Base-by-base conservation (phyloP, 768 basidiomycete genomes). In the Butyriboletus loyo region DNA sequence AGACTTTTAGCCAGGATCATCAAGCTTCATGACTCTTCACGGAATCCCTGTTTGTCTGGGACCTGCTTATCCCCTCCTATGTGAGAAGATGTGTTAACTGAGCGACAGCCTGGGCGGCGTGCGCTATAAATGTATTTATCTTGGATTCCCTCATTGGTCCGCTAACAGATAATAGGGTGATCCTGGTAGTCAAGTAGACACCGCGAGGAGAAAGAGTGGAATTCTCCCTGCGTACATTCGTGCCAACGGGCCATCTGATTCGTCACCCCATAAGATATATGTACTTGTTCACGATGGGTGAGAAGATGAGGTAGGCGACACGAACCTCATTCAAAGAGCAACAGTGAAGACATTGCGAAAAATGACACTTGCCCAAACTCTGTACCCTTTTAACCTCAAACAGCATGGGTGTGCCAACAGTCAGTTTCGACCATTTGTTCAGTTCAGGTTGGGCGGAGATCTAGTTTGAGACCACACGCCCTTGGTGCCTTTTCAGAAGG, bases 1-100 rank as follows among this genome's bases (percentile, higher is more conserved):
- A 58, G 56, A 57, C 63, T 65, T 63, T 60, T 56, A 55, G 40
- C 49, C 64, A 61, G 52, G 56, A 53, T 58, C 56, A 42, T 54
- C 64, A 53, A 43, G 48, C 24, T 35, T 53, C 39, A 54, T 35
- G 13, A n/a, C 52, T 50, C 48, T 53, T 52, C 57, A 55, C 21
- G 42, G 52, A 46, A 50, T 49, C 3, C 42, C 11, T 54, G 41
- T 32, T 39, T 30, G 22, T 49, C 44, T 40, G 44, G 19, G 22
- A 28, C 57, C 57, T 52, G 32, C 34, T 52, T 62, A 62, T 67
- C 55, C 54, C 56, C 57, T 50, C 49, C 42, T 4, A 43, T 50
- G 49, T 53, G 63, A 50, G 52, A 67, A 55, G 32, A 45, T 43
- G 41, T 25, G 38, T 40, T 36, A 56, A 46, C 45, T 45, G 36